Percentiles rank a stretch among this genome's conserved stretches.
phyloP scores from a whole-genome alignment of 73 alveolate species.

The Blepharisma japonicum region DNA sequence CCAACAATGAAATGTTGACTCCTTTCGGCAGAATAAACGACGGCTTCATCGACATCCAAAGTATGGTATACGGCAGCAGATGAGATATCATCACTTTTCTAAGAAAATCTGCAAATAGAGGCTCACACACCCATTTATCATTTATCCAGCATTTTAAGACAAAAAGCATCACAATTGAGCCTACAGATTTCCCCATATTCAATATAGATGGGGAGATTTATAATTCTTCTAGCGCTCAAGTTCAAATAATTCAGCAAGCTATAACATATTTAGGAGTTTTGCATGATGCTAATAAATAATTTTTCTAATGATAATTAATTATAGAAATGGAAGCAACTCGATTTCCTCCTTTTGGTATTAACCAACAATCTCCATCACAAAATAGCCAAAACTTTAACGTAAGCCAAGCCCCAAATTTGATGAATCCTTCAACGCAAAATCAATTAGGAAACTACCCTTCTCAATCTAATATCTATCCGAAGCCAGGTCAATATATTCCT shows the following conservation, averaged over 20 bases:
- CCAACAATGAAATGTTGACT: not conserved
- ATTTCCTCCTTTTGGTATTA: no score
- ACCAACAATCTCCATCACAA: no score
- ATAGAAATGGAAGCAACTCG: no score
- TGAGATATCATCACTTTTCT: not conserved
- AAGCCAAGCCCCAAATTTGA: no score
- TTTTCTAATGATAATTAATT: no score
- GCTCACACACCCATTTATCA: not conserved
- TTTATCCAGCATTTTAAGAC: not conserved
- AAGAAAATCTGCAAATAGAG: not conserved
- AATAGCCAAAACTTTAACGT: no score
- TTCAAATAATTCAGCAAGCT: not conserved
- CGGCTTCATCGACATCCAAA: not conserved
- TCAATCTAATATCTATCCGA: no score
- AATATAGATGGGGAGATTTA: slow-evolving; percentile 25
- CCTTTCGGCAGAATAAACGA: not conserved
- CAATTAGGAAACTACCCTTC: no score
- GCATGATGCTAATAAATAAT: not conserved
- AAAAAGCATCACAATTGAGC: not conserved
- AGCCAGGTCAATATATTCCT: no score
- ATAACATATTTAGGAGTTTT: not conserved
- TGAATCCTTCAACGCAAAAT: no score
- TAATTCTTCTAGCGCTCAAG: not conserved
- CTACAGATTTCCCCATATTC: not conserved
- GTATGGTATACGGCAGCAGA: not conserved